Base-by-base conservation (phyloP, 1,139 yeast species). In the Dujonia santamariae region DNA sequence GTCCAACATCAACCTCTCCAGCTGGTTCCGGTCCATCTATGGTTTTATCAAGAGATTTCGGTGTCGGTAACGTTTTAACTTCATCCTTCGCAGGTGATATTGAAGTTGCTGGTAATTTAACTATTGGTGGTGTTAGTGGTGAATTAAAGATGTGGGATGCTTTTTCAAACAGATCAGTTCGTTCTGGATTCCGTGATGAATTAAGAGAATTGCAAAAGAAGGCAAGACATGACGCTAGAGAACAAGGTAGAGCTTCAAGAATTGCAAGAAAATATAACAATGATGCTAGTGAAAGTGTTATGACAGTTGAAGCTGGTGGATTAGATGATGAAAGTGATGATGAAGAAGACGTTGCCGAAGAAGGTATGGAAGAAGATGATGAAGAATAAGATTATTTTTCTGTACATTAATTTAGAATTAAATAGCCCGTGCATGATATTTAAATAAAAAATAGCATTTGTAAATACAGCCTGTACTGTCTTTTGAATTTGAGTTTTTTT, bases 141-240 rank as follows among this genome's bases (percentile, higher is more conserved):
- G 79, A 83, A 11, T 71, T 92, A 56, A 90, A 88, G 61, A 75
- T 92, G 63, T 94, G 97, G 96, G 97, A 92, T 59, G 75, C 84
- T 6, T 82, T 90, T 58, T 76, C 87, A 38, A 92, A 92, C 61
- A 68, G 76, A 41, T 72, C 95, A 9, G 90, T 90, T 14, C 77
- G 96, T 50, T 69, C 69, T 34, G 66, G 83, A 4, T 83, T 90
- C 60, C 75, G 73, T 34, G 67, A 64, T 9, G 82, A 80, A 42
- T 66, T 84, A 50, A 64, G 59, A 39, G 56, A 58, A 13, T 61
- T 83, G 40, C 84, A 83, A 61, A 47, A 44, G 12, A 53, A 54
- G 34, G 90, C 95, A 20, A 72, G 74, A 48, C 70, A 63, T 26
- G 77, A 72, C 41, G 87, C 90, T 22, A 54, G 57, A 36, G 53